These are phyloP conservation scores for Plasmodium fragile DNA, from an alignment of 169 alveolate genomes.

Conservation along the genomic window DNA sequence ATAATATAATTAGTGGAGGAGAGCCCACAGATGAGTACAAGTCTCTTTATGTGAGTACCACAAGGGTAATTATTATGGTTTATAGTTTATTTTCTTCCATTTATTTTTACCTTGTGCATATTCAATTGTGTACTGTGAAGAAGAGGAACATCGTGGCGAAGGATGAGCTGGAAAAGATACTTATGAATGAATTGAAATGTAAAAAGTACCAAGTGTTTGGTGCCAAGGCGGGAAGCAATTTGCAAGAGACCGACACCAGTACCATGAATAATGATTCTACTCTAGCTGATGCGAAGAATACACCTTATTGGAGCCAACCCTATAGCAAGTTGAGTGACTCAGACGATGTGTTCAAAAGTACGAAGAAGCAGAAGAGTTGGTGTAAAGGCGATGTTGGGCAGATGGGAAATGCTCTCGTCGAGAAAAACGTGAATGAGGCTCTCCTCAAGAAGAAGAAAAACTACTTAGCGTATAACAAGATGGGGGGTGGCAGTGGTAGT, in stretches of 20 bases:
- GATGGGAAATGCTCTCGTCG: neutral
- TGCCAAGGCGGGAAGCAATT: neutral
- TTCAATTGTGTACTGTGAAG: constrained; percentile 9
- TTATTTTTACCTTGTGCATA: constrained; percentile 16
- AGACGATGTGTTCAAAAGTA: neutral
- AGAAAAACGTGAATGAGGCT: constrained; percentile 1
- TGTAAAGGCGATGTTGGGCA: neutral
- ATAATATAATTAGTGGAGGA: neutral
- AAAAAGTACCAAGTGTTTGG: constrained; percentile 14
- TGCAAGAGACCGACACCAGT: constrained; percentile 10
- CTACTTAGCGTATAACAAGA: neutral
- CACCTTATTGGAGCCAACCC: neutral
- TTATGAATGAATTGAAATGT: constrained; percentile 16
- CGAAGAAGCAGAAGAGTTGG: neutral
- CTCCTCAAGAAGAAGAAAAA: neutral
- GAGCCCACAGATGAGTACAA: neutral
- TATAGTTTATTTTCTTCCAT: constrained; percentile 34
- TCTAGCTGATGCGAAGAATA: neutral
- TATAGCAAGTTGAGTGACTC: constrained; percentile 26
- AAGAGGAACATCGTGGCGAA: constrained; percentile 28
- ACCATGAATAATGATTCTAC: neutral
- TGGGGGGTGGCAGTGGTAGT: neutral
- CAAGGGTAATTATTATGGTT: neutral
- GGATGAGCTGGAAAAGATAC: constrained; percentile 24
- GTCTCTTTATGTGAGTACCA: neutral